Base-by-base conservation (phyloP, 768 basidiomycete genomes). In the Kwoniella sp. region DNA sequence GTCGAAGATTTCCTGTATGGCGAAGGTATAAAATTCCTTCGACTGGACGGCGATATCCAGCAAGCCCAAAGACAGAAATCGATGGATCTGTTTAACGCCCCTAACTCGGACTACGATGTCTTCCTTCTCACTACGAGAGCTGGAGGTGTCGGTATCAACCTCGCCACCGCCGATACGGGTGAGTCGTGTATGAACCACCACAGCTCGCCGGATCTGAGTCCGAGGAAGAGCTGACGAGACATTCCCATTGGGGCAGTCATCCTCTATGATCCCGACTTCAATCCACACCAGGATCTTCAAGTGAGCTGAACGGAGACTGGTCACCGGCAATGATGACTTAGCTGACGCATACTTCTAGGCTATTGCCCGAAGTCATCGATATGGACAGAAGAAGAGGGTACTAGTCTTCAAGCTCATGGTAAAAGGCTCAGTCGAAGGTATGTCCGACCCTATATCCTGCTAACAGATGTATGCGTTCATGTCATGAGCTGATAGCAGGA, bases 321-420 rank as follows among this genome's bases (percentile, higher is more conserved):
- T n/a, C n/a, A n/a, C n/a, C n/a, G n/a, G n/a, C n/a, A n/a, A n/a
- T n/a, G n/a, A n/a, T n/a, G n/a, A 60, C 29, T 3, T 10, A 29
- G 44, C 55, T 37, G 60, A 47, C 59, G 12, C 15, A 33, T 40
- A 63, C n/a, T 54, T 12, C 15, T 72, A 97, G 89, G 96, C 96
- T 33, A 97, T 99, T 62, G 88, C 94, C 22, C 88, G 96, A 55
- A 87, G 92, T 25, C 92, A 98, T 82, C 87, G 96, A 58, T 98
- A 88, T 75, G 96, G 96, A 1, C 96, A 98, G 81, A 86, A 87
- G 80, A 97, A 96, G 76, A 91, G 90, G 6, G 93, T 92, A 64
- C 83, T 95, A 48, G 92, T 95, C 25, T 95, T 97, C 84, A 97
- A 95, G 77, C 81, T 99, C 46, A 92, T 98, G 91, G 87, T 92